Evolutionary conservation across 345 rosid species (phyloP).

Genomic region (Brassica cretica): DNA sequence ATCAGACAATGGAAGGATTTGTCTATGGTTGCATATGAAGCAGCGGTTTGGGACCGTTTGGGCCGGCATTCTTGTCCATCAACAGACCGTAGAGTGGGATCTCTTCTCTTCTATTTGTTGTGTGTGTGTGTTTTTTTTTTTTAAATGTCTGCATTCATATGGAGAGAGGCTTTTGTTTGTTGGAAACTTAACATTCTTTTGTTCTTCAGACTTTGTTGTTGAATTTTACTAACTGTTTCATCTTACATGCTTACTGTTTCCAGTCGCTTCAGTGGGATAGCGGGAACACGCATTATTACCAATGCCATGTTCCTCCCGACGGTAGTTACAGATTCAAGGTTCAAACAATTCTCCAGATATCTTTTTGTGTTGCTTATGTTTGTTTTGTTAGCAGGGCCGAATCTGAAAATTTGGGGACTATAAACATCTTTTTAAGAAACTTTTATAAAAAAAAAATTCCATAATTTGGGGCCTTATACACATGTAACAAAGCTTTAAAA

Average conservation of each 20-base stretch:
- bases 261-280: conserved; percentile 60
- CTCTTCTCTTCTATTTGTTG: not conserved
- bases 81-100: conserved; percentile 16
- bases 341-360: not conserved
- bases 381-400: not conserved
- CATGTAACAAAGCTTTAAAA: no score
- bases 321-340: conserved; percentile 61
- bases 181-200: not conserved
- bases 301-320: conserved; percentile 52
- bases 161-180: not conserved
- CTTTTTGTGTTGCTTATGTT: not conserved
- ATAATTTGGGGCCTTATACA: no score
- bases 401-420: no score
- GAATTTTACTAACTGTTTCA: not conserved
- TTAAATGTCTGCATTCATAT: not conserved
- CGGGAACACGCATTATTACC: conserved; percentile 49
- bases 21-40: conserved; percentile 53
- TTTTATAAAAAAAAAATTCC: no score
- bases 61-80: not conserved
- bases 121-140: not conserved
- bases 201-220: not conserved
- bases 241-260: not conserved
- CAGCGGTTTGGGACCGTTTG: conserved; percentile 45
- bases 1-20: not conserved
- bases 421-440: no score